These are phyloP conservation scores for Pilasporangium apinafurcum DNA, from an alignment of 352 stramenopile genomes.

Conservation along the genomic window DNA sequence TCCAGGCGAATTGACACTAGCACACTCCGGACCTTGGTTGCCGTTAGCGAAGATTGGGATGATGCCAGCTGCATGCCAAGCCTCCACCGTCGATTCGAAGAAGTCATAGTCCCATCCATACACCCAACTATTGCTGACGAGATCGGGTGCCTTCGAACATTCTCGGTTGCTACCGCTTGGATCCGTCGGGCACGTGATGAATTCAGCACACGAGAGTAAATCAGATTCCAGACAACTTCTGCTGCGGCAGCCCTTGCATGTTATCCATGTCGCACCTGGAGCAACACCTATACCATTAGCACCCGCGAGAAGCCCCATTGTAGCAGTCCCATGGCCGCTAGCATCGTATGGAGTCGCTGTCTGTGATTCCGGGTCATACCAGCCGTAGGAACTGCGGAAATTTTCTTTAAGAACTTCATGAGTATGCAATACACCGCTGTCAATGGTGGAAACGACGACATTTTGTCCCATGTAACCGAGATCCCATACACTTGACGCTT, in stretches of 20 bases:
- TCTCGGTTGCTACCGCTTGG: constrained; percentile 39
- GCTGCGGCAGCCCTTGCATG: constrained; percentile 4
- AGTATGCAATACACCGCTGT: constrained; percentile 6
- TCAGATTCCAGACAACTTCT: constrained; percentile 9
- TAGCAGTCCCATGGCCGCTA: constrained; percentile 8
- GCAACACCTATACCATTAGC: constrained; percentile 7
- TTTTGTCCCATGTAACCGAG: constrained; percentile 3
- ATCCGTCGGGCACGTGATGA: constrained; percentile 54
- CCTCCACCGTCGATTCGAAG: constrained; percentile 26
- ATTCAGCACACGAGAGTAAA: constrained; percentile 35
- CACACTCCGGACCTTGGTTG: constrained; percentile 30
- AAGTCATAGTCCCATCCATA: constrained; percentile 18
- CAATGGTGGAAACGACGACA: constrained; percentile 9
- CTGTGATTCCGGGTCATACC: constrained; percentile 5
- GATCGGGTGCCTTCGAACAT: constrained; percentile 32
- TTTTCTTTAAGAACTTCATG: constrained; percentile 5
- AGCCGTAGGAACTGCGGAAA: constrained; percentile 7
- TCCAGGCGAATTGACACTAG: constrained; percentile 21
- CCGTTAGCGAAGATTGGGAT: constrained; percentile 45
- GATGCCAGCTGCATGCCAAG: constrained; percentile 39
- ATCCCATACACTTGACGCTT: constrained; percentile 4
- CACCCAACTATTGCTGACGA: constrained; percentile 60
- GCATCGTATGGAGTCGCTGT: constrained; percentile 5
- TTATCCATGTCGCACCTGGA: constrained; percentile 7
- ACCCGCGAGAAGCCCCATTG: constrained; percentile 6